Evolutionary conservation across 2,329 filamentous ascomycete species (phyloP).

Genomic region (Xylaria multiplex): DNA sequence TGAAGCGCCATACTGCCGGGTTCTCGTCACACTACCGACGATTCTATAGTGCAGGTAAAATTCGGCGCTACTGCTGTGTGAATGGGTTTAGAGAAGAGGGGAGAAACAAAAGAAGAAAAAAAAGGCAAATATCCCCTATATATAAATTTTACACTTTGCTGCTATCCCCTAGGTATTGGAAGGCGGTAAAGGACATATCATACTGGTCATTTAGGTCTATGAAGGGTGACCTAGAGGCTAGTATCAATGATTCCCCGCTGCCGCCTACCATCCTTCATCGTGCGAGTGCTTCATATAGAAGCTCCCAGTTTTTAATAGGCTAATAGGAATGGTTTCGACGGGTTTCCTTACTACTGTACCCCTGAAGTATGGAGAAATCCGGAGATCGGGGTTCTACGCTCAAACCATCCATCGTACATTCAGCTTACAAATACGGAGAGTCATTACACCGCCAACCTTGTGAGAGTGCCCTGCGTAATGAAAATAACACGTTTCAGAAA

Average conservation of each 20-base stretch:
- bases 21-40: too few relatives aligned
- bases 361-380: background rate
- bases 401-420: conserved; percentile 14
- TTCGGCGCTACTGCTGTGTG: too few relatives aligned
- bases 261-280: background rate
- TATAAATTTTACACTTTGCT: too few relatives aligned
- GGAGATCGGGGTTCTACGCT: conserved; percentile 19
- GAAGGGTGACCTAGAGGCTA: background rate
- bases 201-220: too few relatives aligned
- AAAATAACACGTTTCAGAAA: background rate
- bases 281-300: background rate
- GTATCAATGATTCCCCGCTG: background rate
- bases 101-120: too few relatives aligned
- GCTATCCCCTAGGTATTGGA: too few relatives aligned
- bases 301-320: conserved; percentile 14
- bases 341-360: background rate
- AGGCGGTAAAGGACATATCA: too few relatives aligned
- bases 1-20: too few relatives aligned
- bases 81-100: too few relatives aligned
- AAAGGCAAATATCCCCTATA: too few relatives aligned
- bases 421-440: conserved; percentile 31
- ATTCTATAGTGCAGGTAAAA: too few relatives aligned
- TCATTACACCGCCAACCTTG: conserved; percentile 8
- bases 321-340: background rate
- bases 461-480: background rate